Conservation (phyloP, 805 yeast species). For the Pichia exigua region DNA sequence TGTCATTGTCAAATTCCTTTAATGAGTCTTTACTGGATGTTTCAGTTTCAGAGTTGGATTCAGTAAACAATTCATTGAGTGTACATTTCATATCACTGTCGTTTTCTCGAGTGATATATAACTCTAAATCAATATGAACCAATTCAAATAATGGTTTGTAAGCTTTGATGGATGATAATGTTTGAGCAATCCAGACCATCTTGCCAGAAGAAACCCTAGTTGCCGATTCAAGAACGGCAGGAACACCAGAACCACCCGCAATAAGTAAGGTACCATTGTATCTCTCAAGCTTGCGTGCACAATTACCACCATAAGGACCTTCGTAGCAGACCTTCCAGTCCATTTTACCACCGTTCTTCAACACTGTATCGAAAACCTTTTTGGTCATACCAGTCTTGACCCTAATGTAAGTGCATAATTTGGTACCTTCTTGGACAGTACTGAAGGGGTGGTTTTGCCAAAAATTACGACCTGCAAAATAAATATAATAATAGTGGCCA, state of each 20-base stretch:
- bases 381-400: background rate
- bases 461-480: background rate
- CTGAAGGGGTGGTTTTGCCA: background rate
- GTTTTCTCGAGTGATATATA: background rate
- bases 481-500: background rate
- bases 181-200: conserved; percentile 1
- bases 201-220: background rate
- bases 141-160: background rate
- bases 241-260: background rate
- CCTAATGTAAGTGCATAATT: background rate
- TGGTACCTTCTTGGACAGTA: background rate
- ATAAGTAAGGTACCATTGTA: background rate
- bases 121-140: background rate
- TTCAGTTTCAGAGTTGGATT: background rate
- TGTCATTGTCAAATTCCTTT: background rate
- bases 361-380: background rate
- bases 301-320: background rate
- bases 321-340: background rate
- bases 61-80: background rate
- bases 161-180: background rate
- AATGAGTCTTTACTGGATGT: background rate
- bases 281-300: background rate
- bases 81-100: background rate
- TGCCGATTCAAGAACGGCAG: background rate
- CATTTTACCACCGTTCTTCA: background rate